These are phyloP conservation scores for Mortierella sp. DNA, from an alignment of 371 early-diverging fungal genomes.

Conservation along the genomic window DNA sequence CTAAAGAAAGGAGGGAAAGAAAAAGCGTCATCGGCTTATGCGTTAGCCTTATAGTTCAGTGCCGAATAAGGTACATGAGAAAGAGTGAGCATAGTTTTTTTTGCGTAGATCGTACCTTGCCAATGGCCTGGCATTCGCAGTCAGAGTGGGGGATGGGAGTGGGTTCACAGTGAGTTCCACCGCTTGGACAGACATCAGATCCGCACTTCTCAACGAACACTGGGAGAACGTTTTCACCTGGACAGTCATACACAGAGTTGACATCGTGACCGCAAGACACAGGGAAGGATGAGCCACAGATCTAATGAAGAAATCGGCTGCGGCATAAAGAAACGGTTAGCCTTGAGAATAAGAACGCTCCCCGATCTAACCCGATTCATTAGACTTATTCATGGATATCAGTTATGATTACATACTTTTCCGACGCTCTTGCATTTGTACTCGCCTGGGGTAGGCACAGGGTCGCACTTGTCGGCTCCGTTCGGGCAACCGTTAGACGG, in stretches of 20 bases:
- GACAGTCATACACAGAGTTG: neutral
- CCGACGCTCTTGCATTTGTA: conserved; percentile 3
- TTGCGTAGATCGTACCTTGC: neutral
- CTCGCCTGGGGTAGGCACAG: neutral
- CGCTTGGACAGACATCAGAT: neutral
- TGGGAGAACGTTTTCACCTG: neutral
- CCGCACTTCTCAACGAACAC: neutral
- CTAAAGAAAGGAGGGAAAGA: neutral
- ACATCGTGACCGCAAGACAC: neutral
- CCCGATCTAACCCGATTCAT: too few relatives aligned
- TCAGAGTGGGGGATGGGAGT: neutral
- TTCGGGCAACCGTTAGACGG: neutral
- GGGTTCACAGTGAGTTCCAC: neutral
- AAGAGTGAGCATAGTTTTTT: too few relatives aligned
- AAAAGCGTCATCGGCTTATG: too few relatives aligned
- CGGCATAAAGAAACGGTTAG: neutral
- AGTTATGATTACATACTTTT: too few relatives aligned
- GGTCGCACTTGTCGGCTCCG: conserved; percentile 9
- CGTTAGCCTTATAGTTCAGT: neutral
- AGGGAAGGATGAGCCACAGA: conserved; percentile 20
- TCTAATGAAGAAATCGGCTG: neutral
- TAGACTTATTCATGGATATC: too few relatives aligned
- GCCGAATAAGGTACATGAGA: neutral
- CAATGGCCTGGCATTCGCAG: neutral
- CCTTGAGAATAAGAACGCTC: too few relatives aligned